Evolutionary conservation across 208 protist genomes (phyloP).

Genomic region (Trichomonas gallinae): DNA sequence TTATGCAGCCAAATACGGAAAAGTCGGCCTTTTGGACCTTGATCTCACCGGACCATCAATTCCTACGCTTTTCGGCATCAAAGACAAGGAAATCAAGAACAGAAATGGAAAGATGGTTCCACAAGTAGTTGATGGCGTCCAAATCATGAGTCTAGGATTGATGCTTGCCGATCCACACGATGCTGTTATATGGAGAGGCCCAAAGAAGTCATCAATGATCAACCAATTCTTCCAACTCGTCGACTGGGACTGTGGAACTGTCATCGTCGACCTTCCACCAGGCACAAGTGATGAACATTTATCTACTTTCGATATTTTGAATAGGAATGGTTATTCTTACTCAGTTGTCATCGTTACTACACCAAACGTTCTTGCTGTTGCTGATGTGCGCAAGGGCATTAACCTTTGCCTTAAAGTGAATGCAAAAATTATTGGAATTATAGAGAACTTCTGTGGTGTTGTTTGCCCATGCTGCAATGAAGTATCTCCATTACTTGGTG

Average conservation of each 20-base stretch:
- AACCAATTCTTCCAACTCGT: constrained; percentile 95
- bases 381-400: constrained; percentile 93
- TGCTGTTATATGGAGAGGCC: constrained; percentile 94
- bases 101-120: constrained; percentile 61
- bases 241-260: constrained; percentile 86
- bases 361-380: constrained; percentile 80
- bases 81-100: constrained; percentile 63
- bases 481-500: not conserved
- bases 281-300: constrained; percentile 99
- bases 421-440: constrained; percentile 75
- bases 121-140: constrained; percentile 78
- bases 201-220: constrained; percentile 82
- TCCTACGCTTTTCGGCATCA: constrained; percentile 64
- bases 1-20: not conserved
- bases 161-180: constrained; percentile 74
- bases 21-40: constrained; percentile 38
- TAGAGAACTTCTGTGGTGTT: constrained; percentile 92
- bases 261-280: constrained; percentile 98
- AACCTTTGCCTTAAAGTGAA: constrained; percentile 86
- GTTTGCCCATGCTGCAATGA: constrained; percentile 26
- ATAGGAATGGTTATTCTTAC: constrained; percentile 39
- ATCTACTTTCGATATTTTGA: constrained; percentile 71
- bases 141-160: constrained; percentile 93
- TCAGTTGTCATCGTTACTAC: constrained; percentile 84
- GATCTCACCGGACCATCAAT: constrained; percentile 43